Evolutionary conservation across 2,329 filamentous ascomycete species (phyloP).

Genomic region (Penicillium sp.): DNA sequence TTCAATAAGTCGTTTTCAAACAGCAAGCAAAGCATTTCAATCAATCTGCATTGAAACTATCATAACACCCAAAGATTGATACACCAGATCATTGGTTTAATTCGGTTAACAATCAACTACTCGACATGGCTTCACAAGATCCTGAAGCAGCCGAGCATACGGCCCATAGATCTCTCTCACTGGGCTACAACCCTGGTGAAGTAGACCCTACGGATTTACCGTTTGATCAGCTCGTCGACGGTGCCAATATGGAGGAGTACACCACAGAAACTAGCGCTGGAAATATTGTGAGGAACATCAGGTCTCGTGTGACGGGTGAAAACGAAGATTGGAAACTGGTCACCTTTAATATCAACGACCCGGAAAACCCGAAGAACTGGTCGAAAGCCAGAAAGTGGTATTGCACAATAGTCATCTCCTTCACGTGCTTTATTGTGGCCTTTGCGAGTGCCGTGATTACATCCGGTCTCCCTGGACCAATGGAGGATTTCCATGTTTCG

Average conservation of each 20-base stretch:
- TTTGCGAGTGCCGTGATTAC: conserved; percentile 73
- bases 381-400: conserved; percentile 75
- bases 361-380: conserved; percentile 84
- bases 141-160: background rate
- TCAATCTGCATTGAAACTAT: background rate
- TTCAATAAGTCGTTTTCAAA: background rate
- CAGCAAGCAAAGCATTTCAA: background rate
- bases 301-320: conserved; percentile 53
- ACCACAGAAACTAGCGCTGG: conserved; percentile 58
- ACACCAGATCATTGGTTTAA: background rate
- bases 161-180: conserved; percentile 5
- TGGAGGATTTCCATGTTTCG: conserved; percentile 62
- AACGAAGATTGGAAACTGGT: conserved; percentile 60
- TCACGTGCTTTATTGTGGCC: conserved; percentile 70
- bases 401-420: conserved; percentile 79
- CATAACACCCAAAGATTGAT: background rate
- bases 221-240: background rate
- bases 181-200: conserved; percentile 13
- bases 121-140: conserved; percentile 7
- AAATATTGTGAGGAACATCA: conserved; percentile 54
- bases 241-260: conserved; percentile 65
- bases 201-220: conserved; percentile 11
- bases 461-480: conserved; percentile 64
- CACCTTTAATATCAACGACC: conserved; percentile 67
- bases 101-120: background rate